phyloP scores from a whole-genome alignment of 208 protist species.

The Trypanosoma cruzi region DNA sequence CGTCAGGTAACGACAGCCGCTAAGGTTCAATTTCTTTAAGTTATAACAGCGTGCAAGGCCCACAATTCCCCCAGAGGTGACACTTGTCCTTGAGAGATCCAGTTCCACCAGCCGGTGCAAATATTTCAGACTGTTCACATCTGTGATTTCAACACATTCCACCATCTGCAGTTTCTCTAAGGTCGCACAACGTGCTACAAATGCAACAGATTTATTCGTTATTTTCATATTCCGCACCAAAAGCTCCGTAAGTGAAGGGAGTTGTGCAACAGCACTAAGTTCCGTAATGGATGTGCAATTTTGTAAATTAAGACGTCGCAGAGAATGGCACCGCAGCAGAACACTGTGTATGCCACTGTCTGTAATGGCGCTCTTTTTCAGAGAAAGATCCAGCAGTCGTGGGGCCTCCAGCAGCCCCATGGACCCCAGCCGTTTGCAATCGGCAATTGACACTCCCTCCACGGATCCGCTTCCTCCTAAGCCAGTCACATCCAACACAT shows the following conservation, averaged over 20 bases:
- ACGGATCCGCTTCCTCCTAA: slow-evolving; percentile 2
- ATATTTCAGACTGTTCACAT: slow-evolving; percentile 44
- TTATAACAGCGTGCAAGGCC: slow-evolving; percentile 48
- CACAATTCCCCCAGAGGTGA: slow-evolving; percentile 60
- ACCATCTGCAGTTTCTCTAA: slow-evolving; percentile 52
- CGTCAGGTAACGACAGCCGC: slow-evolving; percentile 65
- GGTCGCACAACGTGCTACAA: slow-evolving; percentile 34
- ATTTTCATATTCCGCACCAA: slow-evolving; percentile 49
- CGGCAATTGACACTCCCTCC: slow-evolving; percentile 15
- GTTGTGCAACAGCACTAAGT: slow-evolving; percentile 34
- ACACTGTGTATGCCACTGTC: slow-evolving; percentile 7
- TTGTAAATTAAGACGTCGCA: slow-evolving; percentile 48
- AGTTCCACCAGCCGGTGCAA: slow-evolving; percentile 46
- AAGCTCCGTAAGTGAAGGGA: slow-evolving; percentile 35
- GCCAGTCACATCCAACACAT: slow-evolving; percentile 24
- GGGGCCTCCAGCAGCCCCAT: slow-evolving; percentile 8
- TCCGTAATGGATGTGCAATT: slow-evolving; percentile 45
- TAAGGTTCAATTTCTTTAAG: slow-evolving; percentile 53
- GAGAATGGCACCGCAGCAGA: slow-evolving; percentile 14
- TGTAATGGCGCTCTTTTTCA: slow-evolving; percentile 26
- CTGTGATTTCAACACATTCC: slow-evolving; percentile 55
- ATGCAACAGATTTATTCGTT: slow-evolving; percentile 42
- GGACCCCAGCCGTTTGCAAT: slow-evolving; percentile 19
- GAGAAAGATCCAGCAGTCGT: slow-evolving; percentile 14
- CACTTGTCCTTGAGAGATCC: slow-evolving; percentile 50